Base-by-base conservation (phyloP, 1,284 basidiomycete genomes). In the Trichosporon sp. region DNA sequence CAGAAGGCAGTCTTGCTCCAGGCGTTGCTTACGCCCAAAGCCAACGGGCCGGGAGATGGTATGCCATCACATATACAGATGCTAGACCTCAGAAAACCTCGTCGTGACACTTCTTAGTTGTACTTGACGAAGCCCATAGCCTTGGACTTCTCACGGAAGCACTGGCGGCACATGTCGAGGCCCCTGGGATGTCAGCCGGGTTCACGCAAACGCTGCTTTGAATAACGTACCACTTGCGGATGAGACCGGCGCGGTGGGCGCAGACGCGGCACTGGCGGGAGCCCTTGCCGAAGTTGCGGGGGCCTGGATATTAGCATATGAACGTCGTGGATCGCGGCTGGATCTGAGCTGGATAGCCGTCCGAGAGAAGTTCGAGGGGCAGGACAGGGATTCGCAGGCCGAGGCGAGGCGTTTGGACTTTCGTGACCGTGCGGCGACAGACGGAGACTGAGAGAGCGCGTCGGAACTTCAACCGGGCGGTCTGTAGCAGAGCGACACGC, bases 251-350 rank as follows among this genome's bases (percentile, higher is more conserved):
- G 85, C 92, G 92, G 86, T 98, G 94, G 64, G 92, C 91, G 83
- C 94, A 98, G 82, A 94, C 92, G 83, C 95, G 93, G 89, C 93
- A 97, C 84, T 95, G 92, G 83, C 94, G 92, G 83, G 90, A 90
- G 83, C 94, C 94, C 87, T 96, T 97, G 84, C 95, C 94, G 87
- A 83, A 97, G 86, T 92, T 95, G 84, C 93, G 90, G 76, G 94
- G 95, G 83, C 92, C 56, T 60, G 56, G n/a, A 60, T 60, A 29
- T 60, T 60, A 80, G 68, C 18, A n/a, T 18, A 23, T 27, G 58
- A 12, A 31, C 35, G 34, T 44, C 5, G 13, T 25, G 4, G 34
- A 34, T 34, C 21, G 44, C 2, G 44, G 27, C 32, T 7, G 38
- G 42, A 64, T 12, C 35, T 38, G 21, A 32, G 38, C 35, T 13